phyloP scores from a whole-genome alignment of 345 rosid species.

The Arabidopsis arenosa region DNA sequence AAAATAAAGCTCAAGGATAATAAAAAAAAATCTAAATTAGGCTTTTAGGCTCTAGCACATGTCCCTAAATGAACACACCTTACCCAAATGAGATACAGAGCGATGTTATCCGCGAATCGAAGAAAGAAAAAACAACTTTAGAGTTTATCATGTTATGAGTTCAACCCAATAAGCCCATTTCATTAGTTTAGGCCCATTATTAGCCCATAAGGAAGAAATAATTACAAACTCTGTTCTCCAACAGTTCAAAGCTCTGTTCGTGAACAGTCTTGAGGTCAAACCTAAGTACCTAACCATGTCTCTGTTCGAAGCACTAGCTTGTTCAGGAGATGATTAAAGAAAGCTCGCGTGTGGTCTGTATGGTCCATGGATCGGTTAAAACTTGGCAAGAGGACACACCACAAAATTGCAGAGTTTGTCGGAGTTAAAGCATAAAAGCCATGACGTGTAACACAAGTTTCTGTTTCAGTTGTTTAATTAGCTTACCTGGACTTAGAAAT shows the following conservation, averaged over 20 bases:
- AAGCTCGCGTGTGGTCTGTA: slow-evolving; percentile 1
- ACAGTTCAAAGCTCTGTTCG: not conserved
- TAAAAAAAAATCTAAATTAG: not conserved
- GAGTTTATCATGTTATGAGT: too few species aligned
- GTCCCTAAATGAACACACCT: not conserved
- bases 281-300: slow-evolving; percentile 7
- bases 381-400: slow-evolving; percentile 4
- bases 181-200: not conserved
- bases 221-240: not conserved
- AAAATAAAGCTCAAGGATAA: not conserved
- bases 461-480: slow-evolving; percentile 1
- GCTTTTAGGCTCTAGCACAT: not conserved
- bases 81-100: not conserved
- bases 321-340: not conserved
- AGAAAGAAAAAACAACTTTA: not conserved
- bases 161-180: not conserved
- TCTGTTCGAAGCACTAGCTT: not conserved
- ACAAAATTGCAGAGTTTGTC: slow-evolving; percentile 18
- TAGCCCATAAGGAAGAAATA: not conserved
- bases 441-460: slow-evolving; percentile 33
- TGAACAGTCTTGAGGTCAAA: not conserved
- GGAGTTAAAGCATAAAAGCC: not conserved
- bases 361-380: not conserved
- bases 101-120: not conserved
- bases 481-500: slow-evolving; percentile 16